phyloP scores from a whole-genome alignment of 805 yeast genomes.

The Myxozyma kluyveri region DNA sequence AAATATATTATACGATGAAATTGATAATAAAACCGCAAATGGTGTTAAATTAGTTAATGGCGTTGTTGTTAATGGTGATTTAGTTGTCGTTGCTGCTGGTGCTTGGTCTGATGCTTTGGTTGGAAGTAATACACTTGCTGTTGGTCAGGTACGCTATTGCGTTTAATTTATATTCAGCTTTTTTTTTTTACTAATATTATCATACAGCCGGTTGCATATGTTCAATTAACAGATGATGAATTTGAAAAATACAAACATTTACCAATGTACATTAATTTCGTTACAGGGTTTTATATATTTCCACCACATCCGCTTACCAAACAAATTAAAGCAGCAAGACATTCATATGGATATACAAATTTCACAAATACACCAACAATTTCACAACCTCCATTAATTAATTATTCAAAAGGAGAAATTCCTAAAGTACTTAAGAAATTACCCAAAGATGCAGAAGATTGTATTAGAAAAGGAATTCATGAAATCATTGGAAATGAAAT shows the following conservation, averaged over 20 bases:
- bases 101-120: slow-evolving; percentile 30
- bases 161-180: background rate
- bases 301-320: slow-evolving; percentile 30
- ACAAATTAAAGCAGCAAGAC: slow-evolving; percentile 29
- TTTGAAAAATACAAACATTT: slow-evolving; percentile 16
- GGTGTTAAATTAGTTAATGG: slow-evolving; percentile 12
- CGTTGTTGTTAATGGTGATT: slow-evolving; percentile 10
- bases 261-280: slow-evolving; percentile 31
- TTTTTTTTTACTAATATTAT: background rate
- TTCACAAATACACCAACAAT: slow-evolving; percentile 3
- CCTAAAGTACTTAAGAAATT: slow-evolving; percentile 9
- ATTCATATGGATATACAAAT: slow-evolving; percentile 30
- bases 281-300: slow-evolving; percentile 29
- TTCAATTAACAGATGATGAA: slow-evolving; percentile 28
- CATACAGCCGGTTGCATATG: slow-evolving; percentile 26
- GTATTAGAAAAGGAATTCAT: slow-evolving; percentile 12
- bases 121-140: slow-evolving; percentile 17
- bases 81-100: slow-evolving; percentile 27
- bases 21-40: background rate
- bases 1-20: slow-evolving; percentile 4
- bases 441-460: slow-evolving; percentile 24
- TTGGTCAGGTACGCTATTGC: slow-evolving; percentile 28
- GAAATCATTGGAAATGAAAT: slow-evolving; percentile 19
- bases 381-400: slow-evolving; percentile 20
- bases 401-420: slow-evolving; percentile 13